These are phyloP conservation scores for Metschnikowia reukaufii DNA, from an alignment of 805 yeast species.

Conservation along the genomic window DNA sequence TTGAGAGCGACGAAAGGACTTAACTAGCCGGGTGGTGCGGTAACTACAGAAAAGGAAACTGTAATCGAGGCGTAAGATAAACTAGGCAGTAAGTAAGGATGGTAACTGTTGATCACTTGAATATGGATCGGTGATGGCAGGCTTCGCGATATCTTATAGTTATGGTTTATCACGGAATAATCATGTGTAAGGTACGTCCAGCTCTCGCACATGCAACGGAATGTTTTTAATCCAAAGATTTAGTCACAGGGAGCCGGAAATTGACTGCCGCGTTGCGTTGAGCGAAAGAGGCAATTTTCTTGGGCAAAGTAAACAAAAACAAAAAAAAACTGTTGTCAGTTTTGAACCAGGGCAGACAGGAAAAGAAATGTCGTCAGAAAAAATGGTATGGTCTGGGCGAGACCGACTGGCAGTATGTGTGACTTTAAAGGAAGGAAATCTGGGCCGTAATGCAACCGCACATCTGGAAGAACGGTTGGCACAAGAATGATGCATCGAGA, in stretches of 20 bases:
- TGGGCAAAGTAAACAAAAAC: neutral
- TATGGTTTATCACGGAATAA: neutral
- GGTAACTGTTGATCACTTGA: no score
- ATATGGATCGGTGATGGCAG: no score
- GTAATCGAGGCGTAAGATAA: neutral
- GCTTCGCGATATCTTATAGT: neutral
- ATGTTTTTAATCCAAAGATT: neutral
- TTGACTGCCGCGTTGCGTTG: slow-evolving; percentile 4
- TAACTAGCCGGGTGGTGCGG: neutral
- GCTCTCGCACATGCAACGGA: neutral
- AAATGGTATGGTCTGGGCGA: neutral
- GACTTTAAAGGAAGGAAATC: neutral
- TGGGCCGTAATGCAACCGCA: slow-evolving; percentile 1
- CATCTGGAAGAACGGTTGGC: slow-evolving; percentile 2
- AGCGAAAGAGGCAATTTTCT: neutral
- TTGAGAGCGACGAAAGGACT: neutral
- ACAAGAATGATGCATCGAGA: slow-evolving; percentile 7
- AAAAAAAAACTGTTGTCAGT: no score
- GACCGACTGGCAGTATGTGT: neutral
- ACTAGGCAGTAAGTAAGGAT: neutral
- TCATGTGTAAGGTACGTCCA: neutral
- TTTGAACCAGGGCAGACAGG: neutral
- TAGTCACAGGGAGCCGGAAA: neutral
- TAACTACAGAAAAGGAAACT: neutral
- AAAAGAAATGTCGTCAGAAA: neutral